These are phyloP conservation scores for Akanthomyces dipterigenus DNA, from an alignment of 2,329 filamentous ascomycete species.

Conservation along the genomic window DNA sequence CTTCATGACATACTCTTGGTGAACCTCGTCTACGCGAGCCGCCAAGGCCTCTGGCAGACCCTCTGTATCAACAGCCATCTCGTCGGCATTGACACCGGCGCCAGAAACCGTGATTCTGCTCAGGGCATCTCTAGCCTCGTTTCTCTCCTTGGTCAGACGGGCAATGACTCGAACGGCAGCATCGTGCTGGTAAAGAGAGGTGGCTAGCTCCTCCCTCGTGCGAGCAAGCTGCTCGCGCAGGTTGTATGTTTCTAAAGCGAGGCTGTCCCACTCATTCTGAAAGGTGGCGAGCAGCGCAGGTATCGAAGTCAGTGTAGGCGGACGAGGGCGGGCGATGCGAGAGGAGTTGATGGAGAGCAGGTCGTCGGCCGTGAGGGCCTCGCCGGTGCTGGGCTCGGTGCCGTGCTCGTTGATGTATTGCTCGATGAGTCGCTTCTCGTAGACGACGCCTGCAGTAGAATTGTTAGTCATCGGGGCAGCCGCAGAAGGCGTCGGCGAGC, in stretches of 20 bases:
- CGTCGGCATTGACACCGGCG: constrained; percentile 58
- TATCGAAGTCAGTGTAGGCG: constrained; percentile 91
- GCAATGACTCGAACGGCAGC: constrained; percentile 94
- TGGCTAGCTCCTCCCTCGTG: constrained; percentile 87
- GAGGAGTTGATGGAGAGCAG: constrained; percentile 80
- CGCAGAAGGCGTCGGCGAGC: background rate
- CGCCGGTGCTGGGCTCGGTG: constrained; percentile 84
- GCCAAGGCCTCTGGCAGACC: constrained; percentile 65
- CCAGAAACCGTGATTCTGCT: constrained; percentile 72
- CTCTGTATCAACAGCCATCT: constrained; percentile 87
- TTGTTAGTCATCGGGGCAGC: background rate
- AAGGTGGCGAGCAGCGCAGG: constrained; percentile 90
- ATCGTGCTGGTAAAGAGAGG: constrained; percentile 93
- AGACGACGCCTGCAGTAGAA: constrained; percentile 62
- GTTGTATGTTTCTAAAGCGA: constrained; percentile 87
- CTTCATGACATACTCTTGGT: constrained; percentile 58
- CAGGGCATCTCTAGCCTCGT: constrained; percentile 84
- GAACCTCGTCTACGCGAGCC: constrained; percentile 70
- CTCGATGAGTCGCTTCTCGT: constrained; percentile 92
- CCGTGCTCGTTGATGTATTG: constrained; percentile 90
- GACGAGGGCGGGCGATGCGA: constrained; percentile 78
- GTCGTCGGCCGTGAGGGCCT: constrained; percentile 77
- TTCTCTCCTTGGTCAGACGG: constrained; percentile 79
- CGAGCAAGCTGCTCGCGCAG: constrained; percentile 83
- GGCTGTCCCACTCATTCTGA: constrained; percentile 96